Conservation (phyloP, 2,329 filamentous ascomycete genomes). For the Polychaeton citri region DNA sequence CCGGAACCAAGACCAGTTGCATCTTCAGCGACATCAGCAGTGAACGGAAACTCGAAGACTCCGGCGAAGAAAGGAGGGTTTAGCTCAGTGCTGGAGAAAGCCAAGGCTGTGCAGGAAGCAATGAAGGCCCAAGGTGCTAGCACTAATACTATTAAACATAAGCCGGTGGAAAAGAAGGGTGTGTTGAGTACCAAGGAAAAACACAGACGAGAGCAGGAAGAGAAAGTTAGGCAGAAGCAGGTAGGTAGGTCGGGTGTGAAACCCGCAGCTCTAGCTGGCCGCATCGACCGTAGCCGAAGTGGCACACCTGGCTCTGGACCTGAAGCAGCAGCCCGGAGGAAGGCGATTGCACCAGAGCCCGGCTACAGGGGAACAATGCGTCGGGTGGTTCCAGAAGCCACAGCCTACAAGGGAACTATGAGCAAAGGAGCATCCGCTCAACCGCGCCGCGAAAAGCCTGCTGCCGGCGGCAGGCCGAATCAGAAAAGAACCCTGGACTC, state of each 20-base stretch:
- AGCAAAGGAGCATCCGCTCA: constrained; percentile 10
- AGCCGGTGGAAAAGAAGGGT: constrained; percentile 47
- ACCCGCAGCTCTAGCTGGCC: constrained; percentile 12
- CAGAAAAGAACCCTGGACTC: constrained; percentile 19
- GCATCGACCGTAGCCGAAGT: constrained; percentile 13
- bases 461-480: constrained; percentile 21
- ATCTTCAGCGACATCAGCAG: constrained; percentile 1
- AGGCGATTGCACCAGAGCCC: constrained; percentile 18
- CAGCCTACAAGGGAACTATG: constrained; percentile 31
- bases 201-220: constrained; percentile 21
- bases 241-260: constrained; percentile 9
- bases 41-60: constrained; percentile 13
- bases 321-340: constrained; percentile 13
- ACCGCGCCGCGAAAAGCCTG: constrained; percentile 9
- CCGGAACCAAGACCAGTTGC: constrained; percentile 5
- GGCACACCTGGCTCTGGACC: constrained; percentile 10
- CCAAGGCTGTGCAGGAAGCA: constrained; percentile 49
- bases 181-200: constrained; percentile 42
- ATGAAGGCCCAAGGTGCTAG: constrained; percentile 47
- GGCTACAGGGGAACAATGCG: constrained; percentile 11
- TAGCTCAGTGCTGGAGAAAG: constrained; percentile 60
- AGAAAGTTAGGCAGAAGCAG: constrained; percentile 30
- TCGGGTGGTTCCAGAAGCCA: constrained; percentile 5
- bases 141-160: constrained; percentile 62
- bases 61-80: constrained; percentile 57